Conservation (phyloP, 2,329 filamentous ascomycete genomes). For the Tolypocladium paradoxum region DNA sequence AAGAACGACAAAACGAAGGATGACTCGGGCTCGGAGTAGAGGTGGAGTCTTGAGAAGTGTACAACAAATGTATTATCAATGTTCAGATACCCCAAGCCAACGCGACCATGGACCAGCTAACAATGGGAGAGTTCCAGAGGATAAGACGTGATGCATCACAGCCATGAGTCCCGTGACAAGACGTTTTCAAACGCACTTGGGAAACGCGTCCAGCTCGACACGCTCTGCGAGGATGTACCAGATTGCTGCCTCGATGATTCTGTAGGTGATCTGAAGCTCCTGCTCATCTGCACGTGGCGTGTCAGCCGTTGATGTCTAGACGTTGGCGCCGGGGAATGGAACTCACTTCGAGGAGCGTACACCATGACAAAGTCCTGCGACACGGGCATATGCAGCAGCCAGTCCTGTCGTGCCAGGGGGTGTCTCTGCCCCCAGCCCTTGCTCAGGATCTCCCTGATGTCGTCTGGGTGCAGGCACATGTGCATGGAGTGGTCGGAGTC, state of each 20-base stretch:
- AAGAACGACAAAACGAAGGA: slow-evolving; percentile 46
- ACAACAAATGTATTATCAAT: background rate
- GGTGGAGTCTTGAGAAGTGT: background rate
- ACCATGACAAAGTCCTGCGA: slow-evolving; percentile 70
- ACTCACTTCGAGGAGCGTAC: slow-evolving; percentile 59
- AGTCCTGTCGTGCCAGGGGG: slow-evolving; percentile 55
- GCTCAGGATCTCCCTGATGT: slow-evolving; percentile 60
- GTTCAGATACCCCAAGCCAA: slow-evolving; percentile 3
- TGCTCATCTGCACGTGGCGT: slow-evolving; percentile 34
- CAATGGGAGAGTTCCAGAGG: background rate
- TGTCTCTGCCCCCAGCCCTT: slow-evolving; percentile 71
- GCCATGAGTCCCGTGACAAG: background rate
- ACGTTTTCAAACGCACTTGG: background rate
- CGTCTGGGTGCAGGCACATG: slow-evolving; percentile 67
- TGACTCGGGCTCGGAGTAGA: slow-evolving; percentile 25
- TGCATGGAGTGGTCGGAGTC: slow-evolving; percentile 68
- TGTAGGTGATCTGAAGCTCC: slow-evolving; percentile 56
- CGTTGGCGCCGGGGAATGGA: background rate
- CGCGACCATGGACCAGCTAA: background rate
- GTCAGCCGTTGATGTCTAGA: background rate
- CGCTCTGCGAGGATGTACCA: slow-evolving; percentile 50
- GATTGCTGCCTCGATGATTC: slow-evolving; percentile 62
- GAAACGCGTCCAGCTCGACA: slow-evolving; percentile 20
- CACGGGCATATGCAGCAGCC: slow-evolving; percentile 53
- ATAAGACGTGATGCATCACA: background rate